Evolutionary conservation across 2,329 filamentous ascomycete species (phyloP).

Genomic region (Neofusicoccum laricinum): DNA sequence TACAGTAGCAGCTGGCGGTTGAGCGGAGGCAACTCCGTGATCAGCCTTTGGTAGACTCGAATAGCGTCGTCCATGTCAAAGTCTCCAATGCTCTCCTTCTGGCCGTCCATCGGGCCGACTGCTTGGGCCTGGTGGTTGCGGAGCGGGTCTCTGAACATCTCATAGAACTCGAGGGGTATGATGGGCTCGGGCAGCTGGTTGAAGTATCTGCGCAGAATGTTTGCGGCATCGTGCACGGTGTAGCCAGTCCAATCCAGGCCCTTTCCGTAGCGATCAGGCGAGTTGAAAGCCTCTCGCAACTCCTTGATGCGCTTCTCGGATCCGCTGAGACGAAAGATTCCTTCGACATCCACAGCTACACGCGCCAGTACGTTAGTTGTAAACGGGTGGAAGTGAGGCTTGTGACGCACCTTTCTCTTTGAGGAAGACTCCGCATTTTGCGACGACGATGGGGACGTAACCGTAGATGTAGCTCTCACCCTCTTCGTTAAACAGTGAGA

Average conservation of each 20-base stretch:
- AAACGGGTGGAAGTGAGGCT: not conserved
- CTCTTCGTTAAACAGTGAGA: conserved; percentile 88
- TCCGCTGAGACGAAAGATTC: conserved; percentile 92
- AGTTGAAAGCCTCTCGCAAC: conserved; percentile 86
- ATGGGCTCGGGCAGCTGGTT: conserved; percentile 97
- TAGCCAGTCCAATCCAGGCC: conserved; percentile 96
- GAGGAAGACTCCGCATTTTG: conserved; percentile 94
- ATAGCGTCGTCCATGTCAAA: conserved; percentile 78
- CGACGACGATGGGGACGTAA: conserved; percentile 96
- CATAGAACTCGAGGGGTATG: conserved; percentile 89
- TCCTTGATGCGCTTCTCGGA: conserved; percentile 99
- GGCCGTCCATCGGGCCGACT: conserved; percentile 62
- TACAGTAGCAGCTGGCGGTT: conserved; percentile 94
- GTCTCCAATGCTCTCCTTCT: conserved; percentile 67
- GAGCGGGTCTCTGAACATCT: conserved; percentile 83
- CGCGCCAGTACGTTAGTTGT: conserved; percentile 25
- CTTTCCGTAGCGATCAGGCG: conserved; percentile 92
- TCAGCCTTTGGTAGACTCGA: conserved; percentile 78
- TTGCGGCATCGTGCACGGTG: conserved; percentile 96
- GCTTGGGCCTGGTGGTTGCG: conserved; percentile 66
- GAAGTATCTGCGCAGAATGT: conserved; percentile 90
- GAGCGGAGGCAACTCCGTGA: conserved; percentile 86
- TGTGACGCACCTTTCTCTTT: conserved; percentile 85
- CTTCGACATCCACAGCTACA: conserved; percentile 86
- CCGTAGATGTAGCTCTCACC: conserved; percentile 97